Evolutionary conservation across 192 early-diverging fungal species (phyloP), one percentile per base, ranked within the genome.

Genomic region (Polychytrium aggregatum): DNA sequence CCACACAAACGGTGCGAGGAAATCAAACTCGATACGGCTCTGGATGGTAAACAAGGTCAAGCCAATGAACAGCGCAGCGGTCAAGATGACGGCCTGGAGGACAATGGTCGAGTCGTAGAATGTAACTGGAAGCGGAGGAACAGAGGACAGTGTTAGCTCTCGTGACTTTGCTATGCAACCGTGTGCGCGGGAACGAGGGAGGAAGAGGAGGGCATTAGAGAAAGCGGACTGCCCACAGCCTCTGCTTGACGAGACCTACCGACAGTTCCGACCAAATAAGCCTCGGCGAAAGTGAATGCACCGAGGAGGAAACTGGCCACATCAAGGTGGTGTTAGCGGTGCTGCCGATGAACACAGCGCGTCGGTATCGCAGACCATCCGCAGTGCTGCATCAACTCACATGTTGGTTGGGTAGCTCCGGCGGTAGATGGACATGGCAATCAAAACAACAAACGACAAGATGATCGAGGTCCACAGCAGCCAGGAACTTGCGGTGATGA

Each of bases 41-140:
- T 88, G 83, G 35, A 87, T 25, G 0, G 86, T 82, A 53, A 88
- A 88, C 29, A 88, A 53, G 2, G 84, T 89, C 54, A 89, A 57
- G 22, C 59, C 77, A 41, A 82, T 43, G 56, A 86, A 85, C 21
- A 86, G 50, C 8, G 74, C 76, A n/a, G 72, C 60, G 14, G 82
- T 85, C 24, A 86, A 68, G 10, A 79, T 56, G 36, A 84, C 56
- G 0, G 82, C 84, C 50, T 85, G 83, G n/a, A 82, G 55, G 17
- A 86, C 84, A 17, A 74, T 41, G 0, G 42, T 27, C 24, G 64
- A 47, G 3, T 76, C 60, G 61, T 74, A 79, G 46, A 78, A 77
- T 8, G 75, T 73, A 0, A 83, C 72, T n/a, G n/a, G n/a, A n/a
- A n/a, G n/a, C n/a, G n/a, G n/a, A n/a, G n/a, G n/a, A n/a, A n/a